Evolutionary conservation across 352 stramenopile species (phyloP).

Genomic region (Discostella stelligera): DNA sequence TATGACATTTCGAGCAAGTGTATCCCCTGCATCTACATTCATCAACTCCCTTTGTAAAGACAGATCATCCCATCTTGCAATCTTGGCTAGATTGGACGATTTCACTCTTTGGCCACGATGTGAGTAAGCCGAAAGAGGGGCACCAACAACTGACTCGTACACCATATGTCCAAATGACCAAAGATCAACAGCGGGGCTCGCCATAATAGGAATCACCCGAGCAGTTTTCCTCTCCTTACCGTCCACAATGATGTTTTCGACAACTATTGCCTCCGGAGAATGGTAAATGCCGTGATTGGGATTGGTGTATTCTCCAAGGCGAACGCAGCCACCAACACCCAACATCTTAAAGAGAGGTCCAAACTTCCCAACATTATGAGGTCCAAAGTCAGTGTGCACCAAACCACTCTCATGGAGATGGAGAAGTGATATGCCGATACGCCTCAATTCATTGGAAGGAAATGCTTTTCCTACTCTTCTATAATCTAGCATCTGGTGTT

Average conservation of each 20-base stretch:
- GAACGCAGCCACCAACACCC: constrained; percentile 74
- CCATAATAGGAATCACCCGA: constrained; percentile 63
- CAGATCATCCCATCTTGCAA: constrained; percentile 74
- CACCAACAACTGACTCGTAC: constrained; percentile 75
- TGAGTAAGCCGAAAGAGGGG: constrained; percentile 75
- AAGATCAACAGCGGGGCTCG: constrained; percentile 73
- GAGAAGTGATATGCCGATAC: constrained; percentile 75
- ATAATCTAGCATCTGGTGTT: constrained; percentile 82
- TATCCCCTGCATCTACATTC: constrained; percentile 58
- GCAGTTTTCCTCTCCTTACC: constrained; percentile 64
- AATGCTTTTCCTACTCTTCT: constrained; percentile 71
- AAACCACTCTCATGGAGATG: constrained; percentile 82
- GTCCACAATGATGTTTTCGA: constrained; percentile 60
- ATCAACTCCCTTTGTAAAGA: constrained; percentile 66
- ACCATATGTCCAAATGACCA: constrained; percentile 80
- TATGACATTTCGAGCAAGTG: constrained; percentile 64
- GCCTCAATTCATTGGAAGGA: constrained; percentile 74
- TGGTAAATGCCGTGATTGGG: constrained; percentile 81
- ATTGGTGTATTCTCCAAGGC: constrained; percentile 62
- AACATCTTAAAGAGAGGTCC: constrained; percentile 78
- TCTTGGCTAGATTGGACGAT: constrained; percentile 78
- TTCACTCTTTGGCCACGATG: constrained; percentile 76
- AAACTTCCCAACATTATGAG: constrained; percentile 83
- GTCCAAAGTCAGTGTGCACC: constrained; percentile 81
- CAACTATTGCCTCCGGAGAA: constrained; percentile 70